phyloP scores from a whole-genome alignment of 108 stramenopile genomes.

The Parietichytrium sp. region DNA sequence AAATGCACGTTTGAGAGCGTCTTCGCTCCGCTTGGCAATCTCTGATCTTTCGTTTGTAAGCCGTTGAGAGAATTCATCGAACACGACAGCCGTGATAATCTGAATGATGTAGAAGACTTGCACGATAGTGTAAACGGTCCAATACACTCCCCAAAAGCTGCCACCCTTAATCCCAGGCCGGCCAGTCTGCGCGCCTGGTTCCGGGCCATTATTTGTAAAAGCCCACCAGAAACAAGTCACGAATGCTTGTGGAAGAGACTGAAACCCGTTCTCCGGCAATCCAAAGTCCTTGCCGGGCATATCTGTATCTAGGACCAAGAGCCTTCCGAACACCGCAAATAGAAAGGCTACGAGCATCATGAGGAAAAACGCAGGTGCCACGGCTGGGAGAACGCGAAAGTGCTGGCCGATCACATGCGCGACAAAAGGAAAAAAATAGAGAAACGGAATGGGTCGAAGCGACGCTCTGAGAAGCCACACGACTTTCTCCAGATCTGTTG shows the following conservation, averaged over 20 bases:
- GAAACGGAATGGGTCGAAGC: constrained; percentile 4
- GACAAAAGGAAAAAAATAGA: neutral
- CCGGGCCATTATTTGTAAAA: neutral
- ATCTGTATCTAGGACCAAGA: neutral
- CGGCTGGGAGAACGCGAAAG: neutral
- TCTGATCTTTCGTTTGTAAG: too few relatives aligned
- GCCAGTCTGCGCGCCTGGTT: neutral
- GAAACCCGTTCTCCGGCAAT: neutral
- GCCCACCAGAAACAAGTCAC: constrained; percentile 24
- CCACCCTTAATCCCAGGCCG: neutral
- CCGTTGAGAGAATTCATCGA: neutral
- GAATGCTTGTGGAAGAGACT: neutral
- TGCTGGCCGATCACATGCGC: neutral
- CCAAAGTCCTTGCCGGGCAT: constrained; percentile 26
- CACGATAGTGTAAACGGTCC: neutral
- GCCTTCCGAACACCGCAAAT: neutral
- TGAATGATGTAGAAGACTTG: constrained; percentile 32
- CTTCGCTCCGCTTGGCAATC: too few relatives aligned
- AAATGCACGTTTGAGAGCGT: too few relatives aligned
- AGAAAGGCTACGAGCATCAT: neutral
- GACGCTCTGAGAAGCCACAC: neutral
- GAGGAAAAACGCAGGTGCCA: neutral
- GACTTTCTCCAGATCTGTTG: too few relatives aligned
- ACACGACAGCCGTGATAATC: neutral
- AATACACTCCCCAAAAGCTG: neutral